A percentile compares a stretch with the other conserved stretches of the same genome.
These are phyloP conservation scores for Psilocybe subaeruginosa DNA, from an alignment of 768 basidiomycete genomes.

Conservation along the genomic window DNA sequence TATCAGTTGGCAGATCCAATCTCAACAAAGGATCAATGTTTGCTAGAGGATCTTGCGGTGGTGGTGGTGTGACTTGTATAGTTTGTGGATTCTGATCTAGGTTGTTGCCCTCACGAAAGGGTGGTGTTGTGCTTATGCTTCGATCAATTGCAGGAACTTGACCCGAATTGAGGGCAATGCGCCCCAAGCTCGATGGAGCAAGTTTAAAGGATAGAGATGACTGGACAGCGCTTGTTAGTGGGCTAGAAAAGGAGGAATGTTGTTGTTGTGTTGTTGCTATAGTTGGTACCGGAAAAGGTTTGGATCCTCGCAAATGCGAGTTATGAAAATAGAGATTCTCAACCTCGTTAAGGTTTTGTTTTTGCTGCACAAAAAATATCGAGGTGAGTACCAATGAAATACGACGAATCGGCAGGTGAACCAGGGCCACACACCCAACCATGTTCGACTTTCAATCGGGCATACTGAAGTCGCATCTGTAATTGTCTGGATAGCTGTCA, in stretches of 20 bases:
- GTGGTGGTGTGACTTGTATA: neutral
- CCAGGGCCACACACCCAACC: slow-evolving; percentile 63
- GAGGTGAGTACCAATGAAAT: slow-evolving; percentile 5
- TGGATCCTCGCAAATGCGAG: slow-evolving; percentile 51
- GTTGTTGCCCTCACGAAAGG: slow-evolving; percentile 5
- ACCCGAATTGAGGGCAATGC: slow-evolving; percentile 2
- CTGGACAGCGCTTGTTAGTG: slow-evolving; percentile 6
- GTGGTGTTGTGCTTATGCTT: slow-evolving; percentile 1
- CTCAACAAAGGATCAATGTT: slow-evolving; percentile 9
- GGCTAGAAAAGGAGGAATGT: slow-evolving; percentile 13
- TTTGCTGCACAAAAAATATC: slow-evolving; percentile 50
- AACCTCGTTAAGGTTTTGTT: slow-evolving; percentile 78
- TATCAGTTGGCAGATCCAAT: slow-evolving; percentile 8
- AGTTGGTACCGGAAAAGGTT: slow-evolving; percentile 28
- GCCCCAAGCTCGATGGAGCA: slow-evolving; percentile 13
- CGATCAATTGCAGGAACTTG: slow-evolving; percentile 5
- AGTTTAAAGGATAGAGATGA: slow-evolving; percentile 32
- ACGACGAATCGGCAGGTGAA: neutral
- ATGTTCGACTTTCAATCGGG: slow-evolving; percentile 77
- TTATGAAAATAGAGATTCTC: slow-evolving; percentile 84
- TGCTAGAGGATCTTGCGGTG: slow-evolving; percentile 4
- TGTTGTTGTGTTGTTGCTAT: slow-evolving; percentile 29
- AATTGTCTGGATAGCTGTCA: slow-evolving; percentile 70
- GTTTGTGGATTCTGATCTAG: neutral
- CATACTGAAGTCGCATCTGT: slow-evolving; percentile 76